phyloP scores from a whole-genome alignment of 106 monocot species.

The Hemerocallis citrina region DNA sequence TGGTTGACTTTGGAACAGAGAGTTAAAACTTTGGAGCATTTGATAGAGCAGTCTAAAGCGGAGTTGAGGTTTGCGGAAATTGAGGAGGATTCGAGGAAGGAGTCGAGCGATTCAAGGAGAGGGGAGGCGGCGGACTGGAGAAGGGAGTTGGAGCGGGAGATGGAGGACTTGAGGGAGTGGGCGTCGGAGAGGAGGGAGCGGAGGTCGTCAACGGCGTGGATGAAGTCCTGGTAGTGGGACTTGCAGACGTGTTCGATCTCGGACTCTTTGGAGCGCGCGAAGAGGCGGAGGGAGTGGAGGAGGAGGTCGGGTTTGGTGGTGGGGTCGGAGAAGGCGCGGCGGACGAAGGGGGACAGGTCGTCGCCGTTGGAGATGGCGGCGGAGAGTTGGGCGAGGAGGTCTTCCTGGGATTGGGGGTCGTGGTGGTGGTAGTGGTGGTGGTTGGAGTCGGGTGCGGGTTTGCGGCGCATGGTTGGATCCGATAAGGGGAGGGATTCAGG shows the following conservation, averaged over 20 bases:
- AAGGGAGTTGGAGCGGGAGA: constrained; percentile 60
- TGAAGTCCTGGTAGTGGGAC: constrained; percentile 95
- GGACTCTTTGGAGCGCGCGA: constrained; percentile 71
- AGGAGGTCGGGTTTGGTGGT: constrained; percentile 71
- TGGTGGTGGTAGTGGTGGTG: not conserved
- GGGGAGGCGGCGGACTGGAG: constrained; percentile 72
- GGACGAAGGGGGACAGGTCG: constrained; percentile 89
- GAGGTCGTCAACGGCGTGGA: constrained; percentile 95
- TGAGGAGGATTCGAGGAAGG: constrained; percentile 54
- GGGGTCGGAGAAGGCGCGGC: constrained; percentile 75
- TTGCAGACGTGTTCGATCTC: constrained; percentile 95
- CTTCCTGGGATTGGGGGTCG: constrained; percentile 15
- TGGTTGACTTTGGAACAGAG: constrained; percentile 60
- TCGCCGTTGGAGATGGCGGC: constrained; percentile 85
- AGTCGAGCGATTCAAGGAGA: constrained; percentile 63
- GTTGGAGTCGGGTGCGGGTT: constrained; percentile 14
- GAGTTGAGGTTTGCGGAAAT: constrained; percentile 47
- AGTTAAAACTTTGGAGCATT: constrained; percentile 43
- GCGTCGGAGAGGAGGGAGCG: constrained; percentile 90
- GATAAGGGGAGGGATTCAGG: not conserved
- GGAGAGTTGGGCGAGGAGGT: constrained; percentile 55
- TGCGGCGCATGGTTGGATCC: constrained; percentile 18
- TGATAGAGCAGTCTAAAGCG: constrained; percentile 38
- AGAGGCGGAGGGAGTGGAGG: constrained; percentile 63
- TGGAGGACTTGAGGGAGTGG: constrained; percentile 82